Evolutionary conservation across 78 protist species (phyloP), one percentile per base, ranked within the genome.

Genomic region (Protostelium mycophagum): DNA sequence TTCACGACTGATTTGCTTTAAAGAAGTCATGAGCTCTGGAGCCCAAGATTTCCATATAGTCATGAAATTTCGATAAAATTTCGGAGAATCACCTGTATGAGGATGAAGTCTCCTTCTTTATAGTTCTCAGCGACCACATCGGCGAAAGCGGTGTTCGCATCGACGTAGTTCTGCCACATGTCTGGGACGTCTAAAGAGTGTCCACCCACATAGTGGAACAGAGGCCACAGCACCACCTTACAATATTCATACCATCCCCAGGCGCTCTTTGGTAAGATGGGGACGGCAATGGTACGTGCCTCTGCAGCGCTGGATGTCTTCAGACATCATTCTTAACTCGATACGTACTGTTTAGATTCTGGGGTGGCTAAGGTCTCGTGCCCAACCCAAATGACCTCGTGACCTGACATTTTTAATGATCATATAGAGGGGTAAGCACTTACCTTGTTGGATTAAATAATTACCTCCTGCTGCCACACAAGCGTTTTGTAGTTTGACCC

Each of bases 201-300:
- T n/a, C 95, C 90, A 1, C 91, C 87, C 28, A 93, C 28, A 86
- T 96, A 97, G 92, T 97, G 98, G 86, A 96, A 88, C 38, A 97
- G 86, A 51, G 97, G 97, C 98, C 98, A 96, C 31, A 96, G 87
- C 31, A 93, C 94, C 0, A 89, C 92, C 83, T 96, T 96, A 28
- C 96, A 91, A 87, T 95, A 95, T 0, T 95, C 97, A 85, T 88
- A 51, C 73, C 73, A 51, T 51, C 73, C 73, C 73, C 73, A 51
- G 73, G 73, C 73, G 73, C 31, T 51, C 73, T 51, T 51, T 51
- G 73, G 5, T 5, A 25, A 5, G 5, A 51, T 25, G 16, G 5
- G 5, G 73, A 51, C 73, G 73, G 73, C 31, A 16, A 51, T 25
- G 31, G 73, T 51, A 16, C 5, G 31, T 51, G 16, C 73, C 73